Evolutionary conservation across 768 basidiomycete genomes (phyloP).

Genomic region (Tulasnella sp.): DNA sequence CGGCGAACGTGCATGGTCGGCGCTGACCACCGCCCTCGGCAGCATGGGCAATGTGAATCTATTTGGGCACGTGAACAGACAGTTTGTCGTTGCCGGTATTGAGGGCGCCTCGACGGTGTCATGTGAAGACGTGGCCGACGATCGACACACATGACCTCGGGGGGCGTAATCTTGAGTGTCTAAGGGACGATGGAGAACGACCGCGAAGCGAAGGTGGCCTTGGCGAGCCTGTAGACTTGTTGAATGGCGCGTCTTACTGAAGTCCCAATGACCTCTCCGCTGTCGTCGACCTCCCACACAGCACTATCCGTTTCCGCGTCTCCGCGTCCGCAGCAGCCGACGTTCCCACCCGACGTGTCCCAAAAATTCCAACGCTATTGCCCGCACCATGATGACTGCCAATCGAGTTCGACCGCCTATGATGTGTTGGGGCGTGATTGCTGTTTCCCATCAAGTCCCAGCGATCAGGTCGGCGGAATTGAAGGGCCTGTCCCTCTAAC

Average conservation of each 20-base stretch:
- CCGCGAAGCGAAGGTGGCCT: slow-evolving; percentile 32
- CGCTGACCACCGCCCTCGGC: slow-evolving; percentile 47
- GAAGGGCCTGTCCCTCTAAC: slow-evolving; percentile 48
- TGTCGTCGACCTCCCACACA: slow-evolving; percentile 43
- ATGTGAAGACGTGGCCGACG: slow-evolving; percentile 30
- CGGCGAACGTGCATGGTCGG: slow-evolving; percentile 38
- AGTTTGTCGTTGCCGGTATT: slow-evolving; percentile 35
- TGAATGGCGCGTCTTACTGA: slow-evolving; percentile 1
- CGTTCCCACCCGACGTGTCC: background rate
- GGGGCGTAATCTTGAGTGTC: slow-evolving; percentile 34
- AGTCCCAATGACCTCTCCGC: slow-evolving; percentile 32
- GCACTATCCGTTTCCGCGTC: slow-evolving; percentile 39
- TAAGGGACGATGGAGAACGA: slow-evolving; percentile 31
- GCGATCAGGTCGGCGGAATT: slow-evolving; percentile 1
- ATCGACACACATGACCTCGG: background rate
- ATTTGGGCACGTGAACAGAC: background rate
- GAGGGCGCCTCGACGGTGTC: slow-evolving; percentile 39
- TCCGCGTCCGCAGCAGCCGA: background rate
- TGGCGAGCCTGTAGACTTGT: slow-evolving; percentile 15
- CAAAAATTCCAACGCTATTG: background rate
- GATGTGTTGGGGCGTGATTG: background rate
- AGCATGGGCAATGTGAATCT: slow-evolving; percentile 47
- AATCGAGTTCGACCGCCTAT: background rate
- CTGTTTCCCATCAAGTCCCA: background rate
- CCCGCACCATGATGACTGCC: too few species aligned